Evolutionary conservation across 106 monocot genomes (phyloP).

Genomic region (Hemerocallis citrina): DNA sequence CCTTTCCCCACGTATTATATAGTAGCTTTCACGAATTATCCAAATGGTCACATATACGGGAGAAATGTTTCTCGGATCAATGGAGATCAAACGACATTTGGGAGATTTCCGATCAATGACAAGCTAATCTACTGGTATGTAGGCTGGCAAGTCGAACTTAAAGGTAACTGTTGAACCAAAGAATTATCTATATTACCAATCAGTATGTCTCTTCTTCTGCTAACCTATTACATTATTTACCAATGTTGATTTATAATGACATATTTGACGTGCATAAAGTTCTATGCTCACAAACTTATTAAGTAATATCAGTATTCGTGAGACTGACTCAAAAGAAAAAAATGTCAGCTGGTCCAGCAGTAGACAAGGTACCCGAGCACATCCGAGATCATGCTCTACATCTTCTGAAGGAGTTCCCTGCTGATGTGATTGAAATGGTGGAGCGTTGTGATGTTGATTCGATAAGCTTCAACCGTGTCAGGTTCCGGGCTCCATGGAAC

Average conservation of each 20-base stretch:
- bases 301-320: neutral
- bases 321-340: neutral
- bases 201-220: too few species aligned
- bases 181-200: too few species aligned
- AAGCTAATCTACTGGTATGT: slow-evolving; percentile 24
- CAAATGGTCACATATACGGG: slow-evolving; percentile 12
- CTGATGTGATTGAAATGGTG: slow-evolving; percentile 13
- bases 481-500: slow-evolving; percentile 24
- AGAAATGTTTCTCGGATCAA: neutral
- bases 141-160: neutral
- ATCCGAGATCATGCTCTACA: slow-evolving; percentile 4
- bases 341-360: slow-evolving; percentile 6
- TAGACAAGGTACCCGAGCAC: neutral
- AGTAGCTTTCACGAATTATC: slow-evolving; percentile 14
- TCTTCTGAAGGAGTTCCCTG: slow-evolving; percentile 9
- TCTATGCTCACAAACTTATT: neutral
- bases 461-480: slow-evolving; percentile 4
- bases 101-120: slow-evolving; percentile 17
- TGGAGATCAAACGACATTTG: neutral
- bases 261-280: neutral
- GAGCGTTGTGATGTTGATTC: slow-evolving; percentile 9
- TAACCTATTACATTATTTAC: too few species aligned
- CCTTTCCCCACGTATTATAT: neutral
- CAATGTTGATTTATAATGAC: neutral
- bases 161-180: too few species aligned